Evolutionary conservation across 2,329 filamentous ascomycete species (phyloP), one percentile per base, ranked within the genome.

Genomic region (Fusarium sp.): DNA sequence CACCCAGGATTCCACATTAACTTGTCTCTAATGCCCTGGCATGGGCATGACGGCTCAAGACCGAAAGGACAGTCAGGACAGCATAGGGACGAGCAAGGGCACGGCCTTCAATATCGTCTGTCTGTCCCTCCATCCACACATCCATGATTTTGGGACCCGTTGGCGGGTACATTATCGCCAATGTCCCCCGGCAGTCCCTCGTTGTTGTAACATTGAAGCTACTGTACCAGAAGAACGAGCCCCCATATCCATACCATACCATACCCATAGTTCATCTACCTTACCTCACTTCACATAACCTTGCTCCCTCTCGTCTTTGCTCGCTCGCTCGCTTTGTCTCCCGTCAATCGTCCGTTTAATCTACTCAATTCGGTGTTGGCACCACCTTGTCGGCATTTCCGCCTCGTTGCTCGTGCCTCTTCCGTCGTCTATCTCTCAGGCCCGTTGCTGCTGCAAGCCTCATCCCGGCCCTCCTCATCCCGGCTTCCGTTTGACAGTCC

Each of bases 161-260:
- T 65, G 71, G 60, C 70, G 61, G 75, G 75, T 77, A 77, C 75
- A 72, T 77, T 70, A 76, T 76, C 75, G 62, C 60, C 68, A 77
- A 70, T 70, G 55, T 76, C 75, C 75, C 75, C 73, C 61, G 53
- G 64, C 64, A 62, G 59, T 45, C 56, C 63, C 56, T 55, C 70
- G 68, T 41, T 75, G 71, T 74, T 72, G 75, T 73, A 71, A 73
- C 65, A 42, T 73, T 66, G 68, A 76, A 75, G 72, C 71, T 67
- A 59, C 73, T 67, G 66, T 71, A 42, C 71, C 65, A 61, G 41
- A 58, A 24, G 28, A 42, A 42, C 33, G n/a, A 56, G 33, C 33
- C 48, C 41, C 51, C 51, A 59, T 38, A 62, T 58, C 48, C 58
- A 59, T 53, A 36, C 50, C 58, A 59, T 53, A 36, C 50, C 58